phyloP scores from a whole-genome alignment of 352 stramenopile genomes.

The Globisporangium iwayamae region DNA sequence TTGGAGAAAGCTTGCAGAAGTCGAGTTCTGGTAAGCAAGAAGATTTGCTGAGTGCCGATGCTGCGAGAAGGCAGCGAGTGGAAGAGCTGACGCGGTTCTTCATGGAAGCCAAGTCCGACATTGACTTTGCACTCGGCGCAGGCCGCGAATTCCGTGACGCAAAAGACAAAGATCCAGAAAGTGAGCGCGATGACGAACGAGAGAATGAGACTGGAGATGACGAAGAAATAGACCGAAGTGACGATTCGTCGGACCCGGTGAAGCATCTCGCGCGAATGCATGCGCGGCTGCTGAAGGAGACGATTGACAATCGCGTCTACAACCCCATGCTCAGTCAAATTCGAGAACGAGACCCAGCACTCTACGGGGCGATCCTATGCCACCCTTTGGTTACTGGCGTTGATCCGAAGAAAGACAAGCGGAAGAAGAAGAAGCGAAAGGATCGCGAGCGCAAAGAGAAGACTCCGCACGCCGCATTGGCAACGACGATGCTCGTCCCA shows the following conservation, averaged over 20 bases:
- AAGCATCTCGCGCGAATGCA: conserved; percentile 45
- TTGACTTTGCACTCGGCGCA: conserved; percentile 81
- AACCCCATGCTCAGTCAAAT: conserved; percentile 73
- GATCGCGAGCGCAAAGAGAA: conserved; percentile 80
- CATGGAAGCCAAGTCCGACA: conserved; percentile 88
- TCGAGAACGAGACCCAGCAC: conserved; percentile 70
- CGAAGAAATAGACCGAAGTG: conserved; percentile 48
- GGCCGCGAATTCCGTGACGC: conserved; percentile 62
- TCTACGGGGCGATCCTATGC: conserved; percentile 83
- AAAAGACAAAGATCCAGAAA: conserved; percentile 66
- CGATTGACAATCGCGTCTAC: conserved; percentile 76
- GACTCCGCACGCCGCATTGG: conserved; percentile 24
- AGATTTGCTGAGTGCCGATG: conserved; percentile 71
- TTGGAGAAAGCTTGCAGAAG: conserved; percentile 26
- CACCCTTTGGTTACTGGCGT: conserved; percentile 79
- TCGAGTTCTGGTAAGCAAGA: conserved; percentile 26
- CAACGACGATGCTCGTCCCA: conserved; percentile 59
- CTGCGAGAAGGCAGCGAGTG: conserved; percentile 71
- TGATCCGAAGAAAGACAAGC: conserved; percentile 76
- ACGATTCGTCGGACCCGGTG: conserved; percentile 42
- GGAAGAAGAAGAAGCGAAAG: conserved; percentile 85
- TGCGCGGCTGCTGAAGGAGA: conserved; percentile 52
- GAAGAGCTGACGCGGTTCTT: conserved; percentile 88
- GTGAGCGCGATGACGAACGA: conserved; percentile 61
- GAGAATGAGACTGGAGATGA: conserved; percentile 53